Percentiles rank a stretch among this genome's conserved stretches.
Evolutionary conservation across 1,139 yeast genomes (phyloP).

Genomic region (Pichia sp.): DNA sequence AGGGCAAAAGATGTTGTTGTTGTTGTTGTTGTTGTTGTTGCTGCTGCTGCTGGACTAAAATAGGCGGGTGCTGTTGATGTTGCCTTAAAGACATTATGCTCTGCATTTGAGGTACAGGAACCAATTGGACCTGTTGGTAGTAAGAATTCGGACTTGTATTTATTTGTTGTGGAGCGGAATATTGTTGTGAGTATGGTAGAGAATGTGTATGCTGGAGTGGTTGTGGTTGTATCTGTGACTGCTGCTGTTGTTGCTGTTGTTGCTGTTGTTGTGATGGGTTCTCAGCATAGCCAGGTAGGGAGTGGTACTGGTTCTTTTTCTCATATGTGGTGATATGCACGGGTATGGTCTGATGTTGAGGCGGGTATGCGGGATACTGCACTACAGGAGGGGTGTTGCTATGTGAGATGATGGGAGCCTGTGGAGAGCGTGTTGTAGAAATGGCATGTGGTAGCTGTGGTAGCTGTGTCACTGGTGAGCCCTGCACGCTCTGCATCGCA

Average conservation of each 20-base stretch:
- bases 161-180: background rate
- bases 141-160: background rate
- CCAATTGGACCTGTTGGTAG: background rate
- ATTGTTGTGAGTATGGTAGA: background rate
- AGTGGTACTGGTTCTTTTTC: background rate
- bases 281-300: background rate
- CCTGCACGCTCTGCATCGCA: background rate
- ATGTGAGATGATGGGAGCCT: background rate
- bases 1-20: background rate
- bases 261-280: conserved; percentile 1
- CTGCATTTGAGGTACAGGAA: background rate
- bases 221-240: background rate
- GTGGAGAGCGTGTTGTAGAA: background rate
- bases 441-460: background rate
- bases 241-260: conserved; percentile 1
- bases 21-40: conserved; percentile 4
- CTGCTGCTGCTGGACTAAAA: conserved; percentile 1
- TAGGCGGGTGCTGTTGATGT: background rate
- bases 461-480: background rate
- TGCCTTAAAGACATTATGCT: background rate
- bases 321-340: background rate
- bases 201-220: conserved; percentile 1
- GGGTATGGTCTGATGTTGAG: background rate
- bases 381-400: background rate
- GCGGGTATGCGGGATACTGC: background rate